Percentiles rank a stretch among this genome's conserved stretches.
Conservation (phyloP, 2,329 filamentous ascomycete species). For the Aspergillus sp. region DNA sequence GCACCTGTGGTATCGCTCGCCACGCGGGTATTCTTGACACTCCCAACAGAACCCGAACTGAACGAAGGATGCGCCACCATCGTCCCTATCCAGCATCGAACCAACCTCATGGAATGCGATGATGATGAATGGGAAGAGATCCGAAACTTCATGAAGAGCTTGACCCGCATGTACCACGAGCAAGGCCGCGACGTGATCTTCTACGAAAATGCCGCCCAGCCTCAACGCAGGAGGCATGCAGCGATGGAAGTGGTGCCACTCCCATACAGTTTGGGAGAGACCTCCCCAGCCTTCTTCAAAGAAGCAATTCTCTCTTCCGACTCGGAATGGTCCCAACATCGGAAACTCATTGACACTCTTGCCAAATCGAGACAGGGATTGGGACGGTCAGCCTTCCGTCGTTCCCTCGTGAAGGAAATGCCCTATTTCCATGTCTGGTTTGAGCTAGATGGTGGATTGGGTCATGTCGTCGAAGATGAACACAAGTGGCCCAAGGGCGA, state of each 20-base stretch:
- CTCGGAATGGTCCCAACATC: conserved; percentile 93
- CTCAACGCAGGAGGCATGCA: conserved; percentile 72
- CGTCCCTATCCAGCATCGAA: conserved; percentile 77
- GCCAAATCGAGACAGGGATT: conserved; percentile 53
- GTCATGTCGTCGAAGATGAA: conserved; percentile 84
- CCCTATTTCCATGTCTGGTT: conserved; percentile 99
- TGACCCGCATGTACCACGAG: conserved; percentile 90
- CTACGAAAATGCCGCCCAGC: conserved; percentile 90
- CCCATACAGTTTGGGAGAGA: conserved; percentile 84
- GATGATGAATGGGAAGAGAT: conserved; percentile 99
- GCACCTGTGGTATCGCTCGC: conserved; percentile 81
- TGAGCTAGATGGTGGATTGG: conserved; percentile 80
- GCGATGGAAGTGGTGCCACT: conserved; percentile 81
- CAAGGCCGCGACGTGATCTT: conserved; percentile 90
- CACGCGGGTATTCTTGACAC: conserved; percentile 78
- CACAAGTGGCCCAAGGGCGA: conserved; percentile 83
- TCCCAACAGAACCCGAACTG: conserved; percentile 84
- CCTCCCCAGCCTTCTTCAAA: conserved; percentile 86
- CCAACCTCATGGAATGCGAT: conserved; percentile 92
- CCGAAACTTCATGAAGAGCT: conserved; percentile 96
- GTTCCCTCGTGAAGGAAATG: conserved; percentile 85
- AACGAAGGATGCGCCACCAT: conserved; percentile 78
- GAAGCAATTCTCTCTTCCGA: conserved; percentile 86
- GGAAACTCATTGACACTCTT: conserved; percentile 84
- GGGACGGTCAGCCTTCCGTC: conserved; percentile 75